Evolutionary conservation across 495 filamentous ascomycete species (phyloP), one percentile per base, ranked within the genome.

Genomic region (Neurospora pannonica): DNA sequence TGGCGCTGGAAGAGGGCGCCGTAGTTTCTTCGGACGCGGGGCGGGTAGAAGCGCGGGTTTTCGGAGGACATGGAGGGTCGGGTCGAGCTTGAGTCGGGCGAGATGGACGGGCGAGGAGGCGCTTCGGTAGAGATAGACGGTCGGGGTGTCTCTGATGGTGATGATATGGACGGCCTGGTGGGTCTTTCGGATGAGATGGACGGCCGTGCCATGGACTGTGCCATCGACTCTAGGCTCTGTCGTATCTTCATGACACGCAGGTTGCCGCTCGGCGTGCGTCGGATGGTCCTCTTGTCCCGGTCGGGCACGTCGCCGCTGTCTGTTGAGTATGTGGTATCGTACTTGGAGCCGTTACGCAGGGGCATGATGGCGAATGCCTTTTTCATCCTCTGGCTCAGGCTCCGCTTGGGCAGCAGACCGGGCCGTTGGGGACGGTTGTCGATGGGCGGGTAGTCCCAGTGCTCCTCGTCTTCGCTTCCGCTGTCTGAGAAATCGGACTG

Each of bases 401-500:
- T 90, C 76, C 85, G 85, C 74, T 85, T 89, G 31, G 70, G 79
- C n/a, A 46, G 76, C 54, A 36, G 54, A 34, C 54, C 54, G 7
- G 54, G 54, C 28, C 54, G 54, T 34, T 17, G 54, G 42, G 81
- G 84, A 38, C 84, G 88, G 78, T 84, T 85, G 62, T 84, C 81
- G 54, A 79, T 76, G 24, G 79, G 77, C n/a, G 83, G 81, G 71
- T 84, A 84, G 38, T 80, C 77, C n/a, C 79, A 76, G 21, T 73
- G 77, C 46, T 80, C 79, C 15, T 84, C 82, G 38, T 86, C 82
- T 13, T 85, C 79, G 9, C 84, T 83, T 72, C 88, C 86, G n/a
- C 83, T 84, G 40, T 87, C 86, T 7, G 87, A 82, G 73, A 91
- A 89, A 38, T 92, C 90, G 86, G 89, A 92, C 28, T 67, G 54